Conservation (phyloP, 2,329 filamentous ascomycete genomes). For the Paramyrothecium sp. region DNA sequence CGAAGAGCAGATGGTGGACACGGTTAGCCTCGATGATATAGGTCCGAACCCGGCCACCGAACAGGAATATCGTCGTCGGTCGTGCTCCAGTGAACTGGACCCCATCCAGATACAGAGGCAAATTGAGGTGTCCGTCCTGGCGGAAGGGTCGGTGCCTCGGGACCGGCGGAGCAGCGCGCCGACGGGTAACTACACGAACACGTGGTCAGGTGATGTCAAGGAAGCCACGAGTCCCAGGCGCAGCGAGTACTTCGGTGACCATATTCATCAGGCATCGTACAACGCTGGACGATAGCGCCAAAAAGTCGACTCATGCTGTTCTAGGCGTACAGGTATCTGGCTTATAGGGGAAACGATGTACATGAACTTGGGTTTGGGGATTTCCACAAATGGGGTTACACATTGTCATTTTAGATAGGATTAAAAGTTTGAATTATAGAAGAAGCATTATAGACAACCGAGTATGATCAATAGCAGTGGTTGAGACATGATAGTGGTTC, state of each 20-base stretch:
- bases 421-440: no score
- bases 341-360: neutral
- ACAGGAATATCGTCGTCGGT: conserved; percentile 1
- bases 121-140: conserved; percentile 12
- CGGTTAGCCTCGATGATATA: conserved; percentile 14
- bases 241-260: conserved; percentile 8
- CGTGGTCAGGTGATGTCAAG: conserved; percentile 10
- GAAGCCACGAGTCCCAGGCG: conserved; percentile 2
- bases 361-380: no score
- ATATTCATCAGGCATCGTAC: conserved; percentile 12
- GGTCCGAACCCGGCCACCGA: conserved; percentile 4
- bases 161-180: conserved; percentile 6
- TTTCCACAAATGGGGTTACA: no score
- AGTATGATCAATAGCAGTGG: no score
- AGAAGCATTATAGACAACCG: no score
- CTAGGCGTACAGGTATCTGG: neutral
- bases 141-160: neutral
- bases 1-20: conserved; percentile 18
- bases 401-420: no score
- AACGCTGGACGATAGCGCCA: neutral
- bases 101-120: conserved; percentile 8
- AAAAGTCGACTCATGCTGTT: neutral
- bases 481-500: no score
- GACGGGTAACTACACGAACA: conserved; percentile 14
- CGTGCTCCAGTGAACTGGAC: neutral